A percentile compares a stretch with the other conserved stretches of the same genome.
Conservation (phyloP, 1,139 yeast genomes). For the Saccharomyces hybrid region DNA sequence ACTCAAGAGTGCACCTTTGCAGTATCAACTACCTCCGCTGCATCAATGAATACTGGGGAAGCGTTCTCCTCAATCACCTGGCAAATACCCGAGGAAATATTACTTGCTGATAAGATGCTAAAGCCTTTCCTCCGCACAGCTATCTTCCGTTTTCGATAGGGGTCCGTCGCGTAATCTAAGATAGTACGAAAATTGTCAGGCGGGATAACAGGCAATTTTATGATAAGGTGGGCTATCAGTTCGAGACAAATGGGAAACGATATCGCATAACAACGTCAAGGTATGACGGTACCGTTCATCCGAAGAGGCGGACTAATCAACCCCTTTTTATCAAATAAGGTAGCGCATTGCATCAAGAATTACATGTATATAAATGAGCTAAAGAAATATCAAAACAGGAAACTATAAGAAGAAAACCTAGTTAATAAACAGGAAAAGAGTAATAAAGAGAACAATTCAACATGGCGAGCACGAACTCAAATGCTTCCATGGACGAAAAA, state of each 20-base stretch:
- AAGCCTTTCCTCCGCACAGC: not conserved
- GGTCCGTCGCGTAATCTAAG: not conserved
- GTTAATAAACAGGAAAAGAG: not conserved
- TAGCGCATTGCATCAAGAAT: not conserved
- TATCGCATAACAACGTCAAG: not conserved
- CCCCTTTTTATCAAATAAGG: not conserved
- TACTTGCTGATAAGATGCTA: not conserved
- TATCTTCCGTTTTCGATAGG: not conserved
- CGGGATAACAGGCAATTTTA: not conserved
- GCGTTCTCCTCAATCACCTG: not conserved
- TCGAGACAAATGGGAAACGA: not conserved
- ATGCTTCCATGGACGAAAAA: not conserved
- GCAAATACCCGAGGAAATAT: not conserved
- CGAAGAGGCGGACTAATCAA: not conserved
- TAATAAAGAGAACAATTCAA: not conserved
- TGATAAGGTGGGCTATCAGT: not conserved
- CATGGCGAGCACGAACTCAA: not conserved
- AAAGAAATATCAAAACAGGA: not conserved
- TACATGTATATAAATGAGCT: not conserved
- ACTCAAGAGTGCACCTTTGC: not conserved
- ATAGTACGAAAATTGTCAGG: not conserved
- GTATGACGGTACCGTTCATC: not conserved
- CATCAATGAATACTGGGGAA: not conserved
- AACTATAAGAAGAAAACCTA: not conserved
- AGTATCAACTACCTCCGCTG: not conserved